phyloP scores from a whole-genome alignment of 75 land plant species.

The Cupressus sempervirens region DNA sequence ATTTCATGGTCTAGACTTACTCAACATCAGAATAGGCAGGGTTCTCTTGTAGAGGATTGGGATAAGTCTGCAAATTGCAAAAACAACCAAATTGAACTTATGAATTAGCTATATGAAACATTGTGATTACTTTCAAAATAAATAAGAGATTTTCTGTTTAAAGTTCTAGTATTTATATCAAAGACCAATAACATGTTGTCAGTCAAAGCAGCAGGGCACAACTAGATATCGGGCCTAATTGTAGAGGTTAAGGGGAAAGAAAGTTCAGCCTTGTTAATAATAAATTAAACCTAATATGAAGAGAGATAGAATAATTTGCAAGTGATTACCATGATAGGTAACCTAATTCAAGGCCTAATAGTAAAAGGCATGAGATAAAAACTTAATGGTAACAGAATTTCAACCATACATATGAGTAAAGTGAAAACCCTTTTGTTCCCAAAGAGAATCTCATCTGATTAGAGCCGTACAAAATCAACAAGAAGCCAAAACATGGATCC shows the following conservation, averaged over 20 bases:
- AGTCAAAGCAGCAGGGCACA: not conserved
- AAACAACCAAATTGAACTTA: slow-evolving; percentile 2
- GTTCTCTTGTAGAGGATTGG: slow-evolving; percentile 60
- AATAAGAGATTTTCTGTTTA: not conserved
- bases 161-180: not conserved
- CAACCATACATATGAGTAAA: no score
- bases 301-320: not conserved
- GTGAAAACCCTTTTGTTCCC: not conserved
- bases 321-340: not conserved
- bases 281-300: not conserved
- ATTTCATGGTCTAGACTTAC: slow-evolving; percentile 29
- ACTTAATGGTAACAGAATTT: not conserved
- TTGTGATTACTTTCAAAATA: not conserved
- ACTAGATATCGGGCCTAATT: not conserved
- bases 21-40: slow-evolving; percentile 63
- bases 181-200: not conserved
- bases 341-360: not conserved
- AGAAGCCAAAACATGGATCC: not conserved
- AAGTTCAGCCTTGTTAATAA: not conserved
- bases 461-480: not conserved
- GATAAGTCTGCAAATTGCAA: slow-evolving; percentile 37
- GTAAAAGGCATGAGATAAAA: not conserved
- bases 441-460: not conserved
- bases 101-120: not conserved
- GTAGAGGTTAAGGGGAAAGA: not conserved